phyloP scores from a whole-genome alignment of 73 alveolate species.

The Paramecium primaurelia region DNA sequence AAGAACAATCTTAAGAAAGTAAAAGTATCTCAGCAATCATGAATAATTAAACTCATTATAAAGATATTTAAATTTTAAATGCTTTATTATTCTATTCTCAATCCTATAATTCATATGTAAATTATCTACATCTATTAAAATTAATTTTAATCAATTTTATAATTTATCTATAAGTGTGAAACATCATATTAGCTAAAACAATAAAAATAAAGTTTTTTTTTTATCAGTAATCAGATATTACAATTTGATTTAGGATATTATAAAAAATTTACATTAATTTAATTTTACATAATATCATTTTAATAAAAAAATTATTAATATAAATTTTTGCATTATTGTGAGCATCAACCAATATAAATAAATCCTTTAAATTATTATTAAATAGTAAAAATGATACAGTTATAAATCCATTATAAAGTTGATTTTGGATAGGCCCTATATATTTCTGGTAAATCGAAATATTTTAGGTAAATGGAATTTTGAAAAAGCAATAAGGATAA shows the following conservation, averaged over 20 bases:
- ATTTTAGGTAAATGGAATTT: conserved; percentile 10
- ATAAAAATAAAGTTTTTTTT: too few species aligned
- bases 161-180: too few species aligned
- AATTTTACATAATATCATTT: neutral
- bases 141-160: too few species aligned
- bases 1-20: neutral
- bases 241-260: neutral
- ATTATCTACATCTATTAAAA: too few species aligned
- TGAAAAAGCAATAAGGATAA: neutral
- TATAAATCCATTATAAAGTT: neutral
- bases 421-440: neutral
- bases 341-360: neutral
- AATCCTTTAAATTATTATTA: neutral
- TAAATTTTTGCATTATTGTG: neutral
- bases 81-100: neutral
- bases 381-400: neutral
- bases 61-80: neutral
- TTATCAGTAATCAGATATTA: neutral
- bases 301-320: neutral
- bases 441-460: neutral
- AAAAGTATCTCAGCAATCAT: neutral
- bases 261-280: neutral
- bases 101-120: neutral
- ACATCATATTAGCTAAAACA: too few species aligned
- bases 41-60: neutral